Conservation (phyloP, 805 yeast species). For the Peterozyma xylosa region DNA sequence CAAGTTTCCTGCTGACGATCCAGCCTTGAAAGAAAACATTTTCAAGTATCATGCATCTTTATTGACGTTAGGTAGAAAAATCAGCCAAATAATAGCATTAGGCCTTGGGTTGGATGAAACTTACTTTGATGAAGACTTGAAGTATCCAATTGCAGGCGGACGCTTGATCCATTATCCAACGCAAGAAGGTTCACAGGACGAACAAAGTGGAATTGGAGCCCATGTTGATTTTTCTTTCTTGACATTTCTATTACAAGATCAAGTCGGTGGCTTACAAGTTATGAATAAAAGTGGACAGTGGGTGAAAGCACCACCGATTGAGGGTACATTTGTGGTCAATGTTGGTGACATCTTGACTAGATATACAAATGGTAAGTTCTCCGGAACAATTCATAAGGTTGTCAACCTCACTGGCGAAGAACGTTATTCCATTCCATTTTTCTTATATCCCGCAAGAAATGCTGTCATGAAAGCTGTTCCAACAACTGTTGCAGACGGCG, state of each 20-base stretch:
- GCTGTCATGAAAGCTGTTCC: slow-evolving; percentile 15
- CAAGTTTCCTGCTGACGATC: slow-evolving; percentile 20
- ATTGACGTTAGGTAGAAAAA: slow-evolving; percentile 16
- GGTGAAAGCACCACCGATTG: slow-evolving; percentile 26
- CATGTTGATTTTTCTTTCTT: slow-evolving; percentile 30
- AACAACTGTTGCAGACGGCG: slow-evolving; percentile 11
- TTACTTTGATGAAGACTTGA: slow-evolving; percentile 17
- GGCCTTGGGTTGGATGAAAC: slow-evolving; percentile 21
- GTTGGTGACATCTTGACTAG: slow-evolving; percentile 30
- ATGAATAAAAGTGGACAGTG: slow-evolving; percentile 22
- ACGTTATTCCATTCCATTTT: slow-evolving; percentile 22
- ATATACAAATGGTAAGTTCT: slow-evolving; percentile 28
- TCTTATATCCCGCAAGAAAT: slow-evolving; percentile 16
- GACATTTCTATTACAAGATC: slow-evolving; percentile 27
- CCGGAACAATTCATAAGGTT: slow-evolving; percentile 33
- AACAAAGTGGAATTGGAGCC: slow-evolving; percentile 28
- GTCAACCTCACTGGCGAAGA: slow-evolving; percentile 19
- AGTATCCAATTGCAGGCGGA: slow-evolving; percentile 20
- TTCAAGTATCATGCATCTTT: slow-evolving; percentile 16
- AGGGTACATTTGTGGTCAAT: slow-evolving; percentile 27
- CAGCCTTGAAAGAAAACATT: slow-evolving; percentile 16
- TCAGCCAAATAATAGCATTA: slow-evolving; percentile 20
- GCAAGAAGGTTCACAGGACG: slow-evolving; percentile 18
- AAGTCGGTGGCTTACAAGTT: slow-evolving; percentile 30
- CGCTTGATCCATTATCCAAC: slow-evolving; percentile 27